A percentile compares a stretch with the other conserved stretches of the same genome.
Conservation (phyloP, 768 basidiomycete genomes). For the Amyloporia xantha region DNA sequence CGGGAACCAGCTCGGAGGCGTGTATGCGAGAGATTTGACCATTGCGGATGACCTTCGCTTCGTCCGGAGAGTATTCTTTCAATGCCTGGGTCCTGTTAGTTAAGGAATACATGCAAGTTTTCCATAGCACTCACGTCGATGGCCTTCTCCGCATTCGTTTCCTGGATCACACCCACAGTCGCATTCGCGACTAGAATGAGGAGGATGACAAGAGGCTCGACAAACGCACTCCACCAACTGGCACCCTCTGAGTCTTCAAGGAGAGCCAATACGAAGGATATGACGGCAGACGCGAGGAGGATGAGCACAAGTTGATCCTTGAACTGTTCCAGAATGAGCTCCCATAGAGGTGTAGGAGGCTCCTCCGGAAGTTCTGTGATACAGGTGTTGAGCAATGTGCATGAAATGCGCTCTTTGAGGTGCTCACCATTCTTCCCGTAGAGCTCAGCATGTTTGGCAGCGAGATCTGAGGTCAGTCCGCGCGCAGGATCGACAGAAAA, state of each 20-base stretch:
- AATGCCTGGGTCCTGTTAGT: constrained; percentile 55
- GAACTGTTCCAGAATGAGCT: constrained; percentile 97
- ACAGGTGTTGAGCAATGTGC: neutral
- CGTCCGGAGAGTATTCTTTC: constrained; percentile 95
- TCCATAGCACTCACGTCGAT: constrained; percentile 74
- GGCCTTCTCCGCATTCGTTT: constrained; percentile 92
- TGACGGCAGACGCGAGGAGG: constrained; percentile 85
- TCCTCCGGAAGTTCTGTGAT: constrained; percentile 84
- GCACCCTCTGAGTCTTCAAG: constrained; percentile 72
- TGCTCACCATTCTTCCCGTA: constrained; percentile 82
- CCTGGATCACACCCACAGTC: constrained; percentile 95
- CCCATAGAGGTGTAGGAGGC: constrained; percentile 85
- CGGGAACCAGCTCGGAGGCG: constrained; percentile 87
- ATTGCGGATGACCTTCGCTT: constrained; percentile 82
- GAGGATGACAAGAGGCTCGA: constrained; percentile 92
- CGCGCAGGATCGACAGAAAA: constrained; percentile 55
- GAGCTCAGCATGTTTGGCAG: constrained; percentile 61
- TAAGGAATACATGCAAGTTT: neutral
- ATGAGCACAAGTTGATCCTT: constrained; percentile 98
- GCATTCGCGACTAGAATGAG: constrained; percentile 96
- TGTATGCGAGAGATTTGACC: constrained; percentile 68
- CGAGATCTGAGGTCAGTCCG: constrained; percentile 66
- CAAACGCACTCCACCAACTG: constrained; percentile 76
- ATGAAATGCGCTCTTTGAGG: neutral
- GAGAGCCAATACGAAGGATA: constrained; percentile 89